Evolutionary conservation across 306 rosid genomes (phyloP).

Genomic region (Vicia villosa): DNA sequence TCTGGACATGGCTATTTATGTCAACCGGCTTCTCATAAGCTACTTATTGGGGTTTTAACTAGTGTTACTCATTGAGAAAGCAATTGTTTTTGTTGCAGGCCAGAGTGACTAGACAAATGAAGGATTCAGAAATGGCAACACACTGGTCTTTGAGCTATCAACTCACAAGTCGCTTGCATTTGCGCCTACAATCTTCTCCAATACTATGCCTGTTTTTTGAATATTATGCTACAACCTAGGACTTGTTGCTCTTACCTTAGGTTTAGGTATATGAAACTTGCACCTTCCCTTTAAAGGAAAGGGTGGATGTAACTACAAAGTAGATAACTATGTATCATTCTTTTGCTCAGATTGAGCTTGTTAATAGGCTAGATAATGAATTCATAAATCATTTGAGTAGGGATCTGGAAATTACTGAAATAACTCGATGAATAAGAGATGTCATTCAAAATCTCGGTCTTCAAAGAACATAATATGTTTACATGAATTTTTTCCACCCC

Average conservation of each 20-base stretch:
- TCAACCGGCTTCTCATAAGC: too few relatives aligned
- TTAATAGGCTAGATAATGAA: slow-evolving; percentile 37
- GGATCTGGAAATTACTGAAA: slow-evolving; percentile 2
- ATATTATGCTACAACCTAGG: slow-evolving; percentile 72
- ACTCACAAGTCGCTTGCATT: slow-evolving; percentile 76
- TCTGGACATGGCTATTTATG: not conserved
- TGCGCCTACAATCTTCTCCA: slow-evolving; percentile 74
- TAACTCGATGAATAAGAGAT: slow-evolving; percentile 13
- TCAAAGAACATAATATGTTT: slow-evolving; percentile 12
- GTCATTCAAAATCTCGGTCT: slow-evolving; percentile 14
- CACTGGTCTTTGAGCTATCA: slow-evolving; percentile 91
- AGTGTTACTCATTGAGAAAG: slow-evolving; percentile 13
- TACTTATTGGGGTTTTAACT: too few relatives aligned
- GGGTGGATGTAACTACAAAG: slow-evolving; percentile 11
- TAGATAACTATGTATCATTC: slow-evolving; percentile 34
- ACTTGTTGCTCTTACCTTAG: not conserved
- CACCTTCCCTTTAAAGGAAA: not conserved
- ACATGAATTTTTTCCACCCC: slow-evolving; percentile 9
- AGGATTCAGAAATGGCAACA: slow-evolving; percentile 88
- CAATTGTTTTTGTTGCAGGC: slow-evolving; percentile 50
- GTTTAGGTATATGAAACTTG: not conserved
- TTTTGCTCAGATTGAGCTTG: slow-evolving; percentile 61
- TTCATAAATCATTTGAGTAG: not conserved
- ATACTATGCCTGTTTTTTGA: slow-evolving; percentile 74
- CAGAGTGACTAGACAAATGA: slow-evolving; percentile 84